Conservation (phyloP, 352 stramenopile genomes). For the Globisporangium ultimum region DNA sequence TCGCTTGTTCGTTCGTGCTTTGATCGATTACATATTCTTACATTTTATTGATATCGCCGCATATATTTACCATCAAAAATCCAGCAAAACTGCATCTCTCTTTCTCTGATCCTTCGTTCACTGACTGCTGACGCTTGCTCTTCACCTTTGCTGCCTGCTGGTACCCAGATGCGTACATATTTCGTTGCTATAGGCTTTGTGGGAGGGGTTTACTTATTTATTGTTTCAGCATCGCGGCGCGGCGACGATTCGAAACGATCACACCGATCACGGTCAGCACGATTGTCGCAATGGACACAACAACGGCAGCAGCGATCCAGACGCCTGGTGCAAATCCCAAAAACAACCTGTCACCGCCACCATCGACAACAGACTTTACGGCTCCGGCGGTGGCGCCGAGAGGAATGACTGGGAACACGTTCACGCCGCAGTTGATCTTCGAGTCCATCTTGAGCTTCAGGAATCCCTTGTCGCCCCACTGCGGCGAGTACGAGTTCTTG, state of each 20-base stretch:
- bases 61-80: background rate
- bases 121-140: background rate
- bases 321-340: slow-evolving; percentile 24
- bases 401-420: slow-evolving; percentile 68
- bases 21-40: too few species aligned
- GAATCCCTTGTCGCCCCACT: slow-evolving; percentile 73
- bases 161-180: background rate
- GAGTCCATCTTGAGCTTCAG: slow-evolving; percentile 57
- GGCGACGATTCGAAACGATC: slow-evolving; percentile 22
- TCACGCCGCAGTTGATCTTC: slow-evolving; percentile 79
- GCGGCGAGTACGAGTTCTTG: slow-evolving; percentile 79
- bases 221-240: slow-evolving; percentile 13
- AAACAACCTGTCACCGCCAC: slow-evolving; percentile 39
- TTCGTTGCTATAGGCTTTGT: background rate
- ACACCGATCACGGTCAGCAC: slow-evolving; percentile 20
- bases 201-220: slow-evolving; percentile 1
- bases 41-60: too few species aligned
- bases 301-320: slow-evolving; percentile 23
- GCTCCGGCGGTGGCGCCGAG: slow-evolving; percentile 42
- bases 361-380: slow-evolving; percentile 44
- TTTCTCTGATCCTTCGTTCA: too few species aligned
- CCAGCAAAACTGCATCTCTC: background rate
- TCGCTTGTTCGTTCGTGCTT: too few species aligned
- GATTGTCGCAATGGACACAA: slow-evolving; percentile 20
- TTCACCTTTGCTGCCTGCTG: background rate